Evolutionary conservation across 2,329 filamentous ascomycete species (phyloP).

Genomic region (Aspergillus terreus): DNA sequence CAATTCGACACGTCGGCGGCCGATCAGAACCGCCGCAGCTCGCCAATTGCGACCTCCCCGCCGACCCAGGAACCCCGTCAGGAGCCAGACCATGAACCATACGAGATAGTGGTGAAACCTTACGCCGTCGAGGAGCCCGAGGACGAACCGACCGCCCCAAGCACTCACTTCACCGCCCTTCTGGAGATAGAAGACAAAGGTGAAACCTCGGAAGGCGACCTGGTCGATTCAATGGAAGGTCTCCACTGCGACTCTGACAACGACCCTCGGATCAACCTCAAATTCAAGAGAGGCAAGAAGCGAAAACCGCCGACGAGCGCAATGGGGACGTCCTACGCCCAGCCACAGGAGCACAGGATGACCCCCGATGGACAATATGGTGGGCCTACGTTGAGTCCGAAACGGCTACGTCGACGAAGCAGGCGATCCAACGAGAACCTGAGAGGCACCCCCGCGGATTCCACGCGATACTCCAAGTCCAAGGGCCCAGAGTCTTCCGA

Average conservation of each 20-base stretch:
- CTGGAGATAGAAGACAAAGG: neutral
- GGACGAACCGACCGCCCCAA: conserved; percentile 17
- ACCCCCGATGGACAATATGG: conserved; percentile 9
- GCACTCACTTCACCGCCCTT: neutral
- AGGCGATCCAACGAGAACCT: conserved; percentile 14
- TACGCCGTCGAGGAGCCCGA: conserved; percentile 39
- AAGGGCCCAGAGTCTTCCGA: conserved; percentile 15
- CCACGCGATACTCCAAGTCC: neutral
- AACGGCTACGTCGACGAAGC: conserved; percentile 24
- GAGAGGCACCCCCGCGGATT: conserved; percentile 1
- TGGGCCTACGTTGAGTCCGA: conserved; percentile 16
- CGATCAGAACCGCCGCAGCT: neutral
- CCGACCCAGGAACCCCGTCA: conserved; percentile 1
- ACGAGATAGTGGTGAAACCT: conserved; percentile 32
- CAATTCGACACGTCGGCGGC: neutral
- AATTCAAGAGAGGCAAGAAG: conserved; percentile 30
- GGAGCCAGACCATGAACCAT: neutral
- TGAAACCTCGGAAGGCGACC: conserved; percentile 25
- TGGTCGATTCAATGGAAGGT: conserved; percentile 31
- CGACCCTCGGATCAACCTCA: conserved; percentile 2
- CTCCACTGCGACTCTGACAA: conserved; percentile 27
- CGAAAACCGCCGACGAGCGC: conserved; percentile 28
- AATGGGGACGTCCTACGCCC: conserved; percentile 6
- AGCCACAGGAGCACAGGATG: neutral
- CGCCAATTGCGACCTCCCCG: neutral